Evolutionary conservation across 78 protist genomes (phyloP).

Genomic region (Dictyostelium brefeldianum): DNA sequence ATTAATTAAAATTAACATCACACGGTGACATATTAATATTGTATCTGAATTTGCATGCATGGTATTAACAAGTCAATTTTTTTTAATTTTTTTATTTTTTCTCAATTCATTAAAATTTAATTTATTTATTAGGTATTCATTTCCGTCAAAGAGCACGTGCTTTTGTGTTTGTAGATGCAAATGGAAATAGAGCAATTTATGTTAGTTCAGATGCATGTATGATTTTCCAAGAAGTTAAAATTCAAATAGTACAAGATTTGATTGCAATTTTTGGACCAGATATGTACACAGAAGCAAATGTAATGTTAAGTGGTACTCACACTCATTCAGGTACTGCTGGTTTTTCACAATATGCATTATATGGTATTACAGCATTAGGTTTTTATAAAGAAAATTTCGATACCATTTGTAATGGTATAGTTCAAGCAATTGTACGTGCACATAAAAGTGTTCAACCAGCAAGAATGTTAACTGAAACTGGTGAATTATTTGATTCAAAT

Average conservation of each 20-base stretch:
- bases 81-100: no score
- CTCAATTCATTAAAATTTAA: no score
- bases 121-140: conserved; percentile 55
- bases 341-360: conserved; percentile 81
- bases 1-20: no score
- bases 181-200: conserved; percentile 72
- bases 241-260: conserved; percentile 48
- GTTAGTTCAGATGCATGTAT: conserved; percentile 83
- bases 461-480: conserved; percentile 13
- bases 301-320: conserved; percentile 85
- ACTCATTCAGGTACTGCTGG: conserved; percentile 92
- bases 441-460: conserved; percentile 71
- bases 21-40: no score
- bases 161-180: conserved; percentile 60
- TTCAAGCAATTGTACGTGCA: conserved; percentile 80
- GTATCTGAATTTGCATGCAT: no score
- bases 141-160: conserved; percentile 82
- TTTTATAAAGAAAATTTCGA: conserved; percentile 80
- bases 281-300: conserved; percentile 69
- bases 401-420: conserved; percentile 84
- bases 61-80: no score
- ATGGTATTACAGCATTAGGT: conserved; percentile 86
- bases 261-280: conserved; percentile 24
- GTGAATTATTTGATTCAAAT: conserved; percentile 73
- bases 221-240: conserved; percentile 72